Evolutionary conservation across 768 basidiomycete genomes (phyloP).

Genomic region (Hericium alpestre): DNA sequence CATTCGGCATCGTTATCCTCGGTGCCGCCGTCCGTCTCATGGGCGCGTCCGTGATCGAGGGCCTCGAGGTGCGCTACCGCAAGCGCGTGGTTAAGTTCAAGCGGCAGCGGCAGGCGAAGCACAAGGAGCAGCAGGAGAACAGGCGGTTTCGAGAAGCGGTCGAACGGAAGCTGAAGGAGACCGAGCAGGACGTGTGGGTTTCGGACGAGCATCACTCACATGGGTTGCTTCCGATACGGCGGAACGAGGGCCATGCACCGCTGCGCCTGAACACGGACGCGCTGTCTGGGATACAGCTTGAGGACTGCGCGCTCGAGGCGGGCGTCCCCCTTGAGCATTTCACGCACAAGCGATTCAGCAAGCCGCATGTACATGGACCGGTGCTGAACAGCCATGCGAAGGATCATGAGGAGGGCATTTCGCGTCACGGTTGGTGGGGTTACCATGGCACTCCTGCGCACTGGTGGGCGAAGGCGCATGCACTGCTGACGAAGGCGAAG

Average conservation of each 20-base stretch:
- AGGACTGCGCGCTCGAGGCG: slow-evolving; percentile 57
- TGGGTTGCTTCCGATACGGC: no score
- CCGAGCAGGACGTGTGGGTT: slow-evolving; percentile 44
- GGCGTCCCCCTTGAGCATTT: slow-evolving; percentile 48
- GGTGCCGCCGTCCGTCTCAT: slow-evolving; percentile 23
- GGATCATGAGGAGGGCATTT: not conserved
- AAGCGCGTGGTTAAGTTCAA: slow-evolving; percentile 40
- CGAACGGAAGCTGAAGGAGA: slow-evolving; percentile 48
- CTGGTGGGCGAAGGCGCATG: not conserved
- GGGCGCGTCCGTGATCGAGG: slow-evolving; percentile 60
- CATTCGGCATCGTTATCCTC: slow-evolving; percentile 52
- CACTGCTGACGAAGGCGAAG: slow-evolving; percentile 7
- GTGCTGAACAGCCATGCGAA: not conserved
- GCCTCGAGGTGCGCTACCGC: slow-evolving; percentile 54
- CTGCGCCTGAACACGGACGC: slow-evolving; percentile 54
- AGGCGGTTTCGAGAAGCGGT: slow-evolving; percentile 51
- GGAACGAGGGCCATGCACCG: no score
- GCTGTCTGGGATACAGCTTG: slow-evolving; percentile 44
- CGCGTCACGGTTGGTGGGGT: not conserved
- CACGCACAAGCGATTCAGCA: slow-evolving; percentile 11
- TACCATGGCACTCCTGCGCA: not conserved
- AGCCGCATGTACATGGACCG: not conserved
- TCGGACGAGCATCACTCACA: slow-evolving; percentile 12
- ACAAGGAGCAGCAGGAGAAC: slow-evolving; percentile 34
- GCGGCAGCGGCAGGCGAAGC: slow-evolving; percentile 31